Base-by-base conservation (phyloP, 306 rosid genomes). In the Mimosa bimucronata region DNA sequence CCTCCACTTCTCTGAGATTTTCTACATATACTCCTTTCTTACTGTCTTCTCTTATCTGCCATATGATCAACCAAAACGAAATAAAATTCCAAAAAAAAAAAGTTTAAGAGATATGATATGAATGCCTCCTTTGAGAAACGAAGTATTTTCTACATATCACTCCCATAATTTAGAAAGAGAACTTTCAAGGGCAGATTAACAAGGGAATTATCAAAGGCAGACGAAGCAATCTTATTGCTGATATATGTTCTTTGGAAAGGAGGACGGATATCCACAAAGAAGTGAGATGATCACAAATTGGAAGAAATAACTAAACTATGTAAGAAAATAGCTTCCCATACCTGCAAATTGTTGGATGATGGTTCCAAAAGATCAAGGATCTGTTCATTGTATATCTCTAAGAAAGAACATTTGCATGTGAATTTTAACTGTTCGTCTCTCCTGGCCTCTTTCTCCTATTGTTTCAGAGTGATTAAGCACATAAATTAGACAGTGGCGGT, bases 21-120 rank as follows among this genome's bases (percentile, higher is more conserved):
- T 95, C 99, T n/a, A 95, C 99, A 78, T 95, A 90, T 76, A 91
- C 86, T 67, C 99, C 99, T 88, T 95, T 95, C 91, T 90, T 95
- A 42, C 29, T 91, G 73, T 95, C 99, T 93, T 95, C 99, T 80
- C 99, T 89, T 65, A 95, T 80, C 99, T 95, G 83, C 72, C 86
- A 79, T 71, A 64, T 83, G n/a, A 44, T 53, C 53, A 69, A 9
- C 74, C 74, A 69, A 40, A 69, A 25, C 9, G 21, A 69, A 69
- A 69, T 25, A 8, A 14, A 41, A 13, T 23, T 26, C 2, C 48
- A 28, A 18, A 7, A 65, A 14, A 42, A 7, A 65, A 14, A 42
- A 5, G 28, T 37, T 57, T 37, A 76, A 77, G 14, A 44, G 61
- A 67, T 42, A 29, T 9, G 19, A 73, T 30, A 65, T 57, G n/a